Conservation (phyloP, 768 basidiomycete genomes). For the Crassisporium funariophilum region DNA sequence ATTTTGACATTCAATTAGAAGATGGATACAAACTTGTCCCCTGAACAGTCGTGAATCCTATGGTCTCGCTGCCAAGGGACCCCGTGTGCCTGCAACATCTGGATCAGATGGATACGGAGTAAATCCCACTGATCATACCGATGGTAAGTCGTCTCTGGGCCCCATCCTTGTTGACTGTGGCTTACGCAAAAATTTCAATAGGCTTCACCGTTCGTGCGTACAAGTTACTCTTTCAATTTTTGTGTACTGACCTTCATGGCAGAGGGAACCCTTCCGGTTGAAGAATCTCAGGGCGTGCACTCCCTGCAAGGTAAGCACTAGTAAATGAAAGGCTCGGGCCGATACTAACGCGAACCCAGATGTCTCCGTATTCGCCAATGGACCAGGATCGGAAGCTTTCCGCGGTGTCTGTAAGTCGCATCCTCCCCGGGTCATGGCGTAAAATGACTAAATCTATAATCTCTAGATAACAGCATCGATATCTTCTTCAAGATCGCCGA, state of each 20-base stretch:
- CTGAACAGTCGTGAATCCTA: constrained; percentile 38
- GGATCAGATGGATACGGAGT: constrained; percentile 27
- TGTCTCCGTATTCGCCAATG: constrained; percentile 47
- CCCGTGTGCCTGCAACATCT: constrained; percentile 38
- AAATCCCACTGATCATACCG: constrained; percentile 37
- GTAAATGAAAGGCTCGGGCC: neutral
- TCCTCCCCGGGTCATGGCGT: neutral
- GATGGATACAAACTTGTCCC: neutral
- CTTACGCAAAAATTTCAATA: constrained; percentile 5
- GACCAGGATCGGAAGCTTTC: constrained; percentile 44
- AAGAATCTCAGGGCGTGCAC: constrained; percentile 42
- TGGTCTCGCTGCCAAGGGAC: constrained; percentile 34
- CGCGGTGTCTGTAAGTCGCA: constrained; percentile 43
- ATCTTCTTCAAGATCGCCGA: constrained; percentile 45
- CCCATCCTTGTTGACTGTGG: too few species aligned
- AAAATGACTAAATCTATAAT: neutral
- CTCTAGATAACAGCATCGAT: constrained; percentile 45
- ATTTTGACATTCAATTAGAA: neutral
- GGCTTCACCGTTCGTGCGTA: constrained; percentile 36
- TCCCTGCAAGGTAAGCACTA: constrained; percentile 35
- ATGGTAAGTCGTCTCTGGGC: constrained; percentile 24
- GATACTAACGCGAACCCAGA: constrained; percentile 23
- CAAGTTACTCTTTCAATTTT: neutral
- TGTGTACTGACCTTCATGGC: neutral
- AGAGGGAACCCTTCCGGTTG: constrained; percentile 38